A percentile compares a stretch with the other conserved stretches of the same genome.
Evolutionary conservation across 2,329 filamentous ascomycete species (phyloP).

Genomic region (Monosporascus sp.): DNA sequence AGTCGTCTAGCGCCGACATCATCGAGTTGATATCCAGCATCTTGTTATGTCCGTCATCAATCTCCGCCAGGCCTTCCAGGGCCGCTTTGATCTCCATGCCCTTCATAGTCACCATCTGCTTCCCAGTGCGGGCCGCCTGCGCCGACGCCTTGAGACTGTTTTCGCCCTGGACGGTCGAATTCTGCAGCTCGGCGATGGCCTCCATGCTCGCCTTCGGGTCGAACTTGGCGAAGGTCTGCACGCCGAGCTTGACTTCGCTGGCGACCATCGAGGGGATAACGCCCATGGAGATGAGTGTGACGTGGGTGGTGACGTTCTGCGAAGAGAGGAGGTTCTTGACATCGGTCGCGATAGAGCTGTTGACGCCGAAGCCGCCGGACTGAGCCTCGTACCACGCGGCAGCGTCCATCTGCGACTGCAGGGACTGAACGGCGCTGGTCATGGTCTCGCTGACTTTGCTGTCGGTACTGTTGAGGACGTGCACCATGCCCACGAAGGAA

Average conservation of each 20-base stretch:
- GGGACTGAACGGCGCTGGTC: conserved; percentile 1
- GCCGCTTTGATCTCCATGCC: conserved; percentile 5
- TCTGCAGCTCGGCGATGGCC: conserved; percentile 6
- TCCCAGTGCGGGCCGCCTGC: conserved; percentile 6
- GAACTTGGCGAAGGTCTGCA: conserved; percentile 6
- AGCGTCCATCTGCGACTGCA: conserved; percentile 5
- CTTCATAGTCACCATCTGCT: conserved; percentile 6
- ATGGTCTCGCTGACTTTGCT: conserved; percentile 3
- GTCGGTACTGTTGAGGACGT: conserved; percentile 6
- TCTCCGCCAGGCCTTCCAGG: conserved; percentile 5
- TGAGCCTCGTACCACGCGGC: not conserved
- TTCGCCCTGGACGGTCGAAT: conserved; percentile 4
- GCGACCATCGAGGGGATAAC: conserved; percentile 10
- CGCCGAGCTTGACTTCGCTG: conserved; percentile 7
- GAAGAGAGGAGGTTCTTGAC: conserved; percentile 8
- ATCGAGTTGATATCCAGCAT: conserved; percentile 12
- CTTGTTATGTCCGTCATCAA: conserved; percentile 12
- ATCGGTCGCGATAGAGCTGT: conserved; percentile 3
- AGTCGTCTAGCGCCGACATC: conserved; percentile 14
- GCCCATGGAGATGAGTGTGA: conserved; percentile 7
- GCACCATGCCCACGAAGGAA: conserved; percentile 13
- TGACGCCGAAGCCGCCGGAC: conserved; percentile 4
- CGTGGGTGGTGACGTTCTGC: conserved; percentile 8
- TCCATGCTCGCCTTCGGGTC: conserved; percentile 7
- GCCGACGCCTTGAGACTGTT: conserved; percentile 5